phyloP scores from a whole-genome alignment of 2,329 filamentous ascomycete genomes.

The Volutella citrinella region DNA sequence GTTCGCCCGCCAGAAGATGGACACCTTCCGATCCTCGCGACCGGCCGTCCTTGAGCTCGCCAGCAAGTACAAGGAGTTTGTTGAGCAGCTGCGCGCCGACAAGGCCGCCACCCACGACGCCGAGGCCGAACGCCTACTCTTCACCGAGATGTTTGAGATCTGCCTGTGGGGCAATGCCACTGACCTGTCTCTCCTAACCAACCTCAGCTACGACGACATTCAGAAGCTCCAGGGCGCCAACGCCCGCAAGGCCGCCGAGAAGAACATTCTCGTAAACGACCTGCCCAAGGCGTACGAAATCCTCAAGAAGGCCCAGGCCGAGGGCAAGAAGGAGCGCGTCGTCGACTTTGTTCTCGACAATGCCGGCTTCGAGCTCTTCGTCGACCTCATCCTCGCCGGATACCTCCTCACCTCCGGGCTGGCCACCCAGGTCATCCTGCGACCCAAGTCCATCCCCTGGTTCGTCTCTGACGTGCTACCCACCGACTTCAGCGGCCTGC shows the following conservation, averaged over 20 bases:
- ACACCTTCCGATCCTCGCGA: constrained; percentile 87
- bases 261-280: constrained; percentile 91
- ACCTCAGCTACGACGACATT: constrained; percentile 90
- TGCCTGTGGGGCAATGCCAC: constrained; percentile 98
- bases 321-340: constrained; percentile 64
- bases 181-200: constrained; percentile 86
- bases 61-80: constrained; percentile 71
- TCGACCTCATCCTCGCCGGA: constrained; percentile 87
- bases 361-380: constrained; percentile 94
- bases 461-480: constrained; percentile 96
- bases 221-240: constrained; percentile 91
- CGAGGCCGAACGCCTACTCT: constrained; percentile 73
- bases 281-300: constrained; percentile 68
- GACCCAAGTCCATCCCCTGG: constrained; percentile 95
- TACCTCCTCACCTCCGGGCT: constrained; percentile 83
- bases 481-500: constrained; percentile 76
- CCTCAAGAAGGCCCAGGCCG: constrained; percentile 62
- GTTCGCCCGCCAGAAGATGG: constrained; percentile 85
- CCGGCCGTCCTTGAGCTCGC: constrained; percentile 82
- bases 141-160: constrained; percentile 92
- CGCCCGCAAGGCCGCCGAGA: constrained; percentile 80
- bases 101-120: constrained; percentile 54
- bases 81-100: constrained; percentile 58
- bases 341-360: constrained; percentile 97
- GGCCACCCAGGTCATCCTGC: constrained; percentile 82